Evolutionary conservation across 2,329 filamentous ascomycete genomes (phyloP), one percentile per base, ranked within the genome.

Genomic region (Fusarium dlaminii): DNA sequence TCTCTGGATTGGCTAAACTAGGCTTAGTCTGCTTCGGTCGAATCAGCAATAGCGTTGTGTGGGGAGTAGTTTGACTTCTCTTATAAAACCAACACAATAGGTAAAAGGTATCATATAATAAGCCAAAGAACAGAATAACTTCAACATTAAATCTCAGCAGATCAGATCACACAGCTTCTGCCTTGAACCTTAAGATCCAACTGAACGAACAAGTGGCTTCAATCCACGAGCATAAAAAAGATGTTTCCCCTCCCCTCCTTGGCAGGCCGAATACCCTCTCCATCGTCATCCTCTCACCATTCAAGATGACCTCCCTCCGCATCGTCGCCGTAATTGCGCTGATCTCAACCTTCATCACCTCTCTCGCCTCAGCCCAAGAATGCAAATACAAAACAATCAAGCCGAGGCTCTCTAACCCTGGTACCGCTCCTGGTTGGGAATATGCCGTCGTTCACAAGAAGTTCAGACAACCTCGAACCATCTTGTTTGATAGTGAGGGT

Each of bases 401-500:
- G 11, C 81, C 83, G 5, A 73, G 73, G 39, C 83, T 84, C 69
- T 77, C 79, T 8, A 67, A 78, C 9, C 86, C 85, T 18, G 76
- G 76, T 5, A 82, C 84, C 15, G 83, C 83, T 27, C 73, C 79
- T 8, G 85, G 84, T 36, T 88, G 86, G 84, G 79, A 82, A 11
- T 84, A 83, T 22, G 82, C 84, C 66, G 80, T 88, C 6, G 77
- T 87, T 29, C 83, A 82, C 43, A 82, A 81, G 32, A 82, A 82
- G 22, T 76, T 87, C 54, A 81, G 75, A 9, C 81, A 79, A 17
- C 87, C 87, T 4, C 83, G 87, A 18, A 80, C 83, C 52, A 82
- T 89, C 56, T 75, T 83, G 10, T 85, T 88, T 63, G 87, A 89
- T 70, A 74, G 67, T 9, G 79, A 81, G 39, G 86, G 86, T 9